A percentile compares a stretch with the other conserved stretches of the same genome.
phyloP scores from a whole-genome alignment of 495 filamentous ascomycete genomes.

The Cudoniella acicularis region DNA sequence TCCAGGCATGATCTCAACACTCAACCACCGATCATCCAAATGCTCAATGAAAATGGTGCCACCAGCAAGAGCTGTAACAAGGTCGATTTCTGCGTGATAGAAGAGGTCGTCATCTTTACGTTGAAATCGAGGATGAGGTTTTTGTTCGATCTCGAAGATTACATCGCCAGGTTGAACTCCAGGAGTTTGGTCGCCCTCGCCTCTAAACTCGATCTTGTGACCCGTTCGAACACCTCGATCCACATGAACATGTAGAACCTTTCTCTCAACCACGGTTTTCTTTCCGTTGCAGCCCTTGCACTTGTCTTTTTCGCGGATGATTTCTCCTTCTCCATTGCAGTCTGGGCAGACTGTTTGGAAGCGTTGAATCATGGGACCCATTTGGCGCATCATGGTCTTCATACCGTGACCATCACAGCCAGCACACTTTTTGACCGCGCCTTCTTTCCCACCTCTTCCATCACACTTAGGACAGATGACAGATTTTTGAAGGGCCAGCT shows the following conservation, averaged over 20 bases:
- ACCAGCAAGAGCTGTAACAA: conserved; percentile 91
- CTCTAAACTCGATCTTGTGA: conserved; percentile 92
- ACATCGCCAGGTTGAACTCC: conserved; percentile 92
- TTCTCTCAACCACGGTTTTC: conserved; percentile 96
- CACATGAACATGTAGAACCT: conserved; percentile 97
- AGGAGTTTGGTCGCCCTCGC: conserved; percentile 95
- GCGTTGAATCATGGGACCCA: conserved; percentile 99
- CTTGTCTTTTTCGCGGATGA: conserved; percentile 89
- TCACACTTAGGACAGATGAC: conserved; percentile 95
- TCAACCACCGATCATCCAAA: conserved; percentile 94
- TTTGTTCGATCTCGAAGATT: conserved; percentile 96
- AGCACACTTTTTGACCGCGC: conserved; percentile 85
- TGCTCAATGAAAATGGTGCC: conserved; percentile 90
- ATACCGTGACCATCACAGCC: conserved; percentile 92
- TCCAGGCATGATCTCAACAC: conserved; percentile 82
- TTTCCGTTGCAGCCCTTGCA: conserved; percentile 94
- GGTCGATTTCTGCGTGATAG: conserved; percentile 92
- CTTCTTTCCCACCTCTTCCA: conserved; percentile 95
- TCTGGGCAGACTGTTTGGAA: conserved; percentile 99
- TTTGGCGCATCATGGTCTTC: conserved; percentile 99
- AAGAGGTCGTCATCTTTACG: conserved; percentile 95
- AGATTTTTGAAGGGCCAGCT: conserved; percentile 93
- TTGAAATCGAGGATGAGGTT: conserved; percentile 92
- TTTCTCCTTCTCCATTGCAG: conserved; percentile 95
- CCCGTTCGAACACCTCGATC: conserved; percentile 91